Conservation (phyloP, 352 stramenopile species). For the Blastocystis hominis region DNA sequence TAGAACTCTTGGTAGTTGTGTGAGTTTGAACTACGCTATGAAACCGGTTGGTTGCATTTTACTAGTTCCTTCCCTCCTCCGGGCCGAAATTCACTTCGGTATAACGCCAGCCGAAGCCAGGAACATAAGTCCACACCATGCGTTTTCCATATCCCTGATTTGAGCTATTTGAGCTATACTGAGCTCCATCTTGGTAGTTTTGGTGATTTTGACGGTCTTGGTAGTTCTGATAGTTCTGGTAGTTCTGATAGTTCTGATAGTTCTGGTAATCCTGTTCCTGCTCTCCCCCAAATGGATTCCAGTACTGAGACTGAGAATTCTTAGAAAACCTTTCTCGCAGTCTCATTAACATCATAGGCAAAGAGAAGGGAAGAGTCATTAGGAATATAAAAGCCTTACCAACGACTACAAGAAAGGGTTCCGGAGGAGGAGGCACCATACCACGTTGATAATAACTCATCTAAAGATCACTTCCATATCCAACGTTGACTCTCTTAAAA, state of each 20-base stretch:
- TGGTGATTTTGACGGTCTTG: neutral
- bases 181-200: neutral
- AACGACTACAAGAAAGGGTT: neutral
- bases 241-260: neutral
- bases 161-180: neutral
- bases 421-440: constrained; percentile 11
- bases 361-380: constrained; percentile 16
- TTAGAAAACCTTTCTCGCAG: neutral
- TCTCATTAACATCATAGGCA: constrained; percentile 12
- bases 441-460: constrained; percentile 27
- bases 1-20: constrained; percentile 36
- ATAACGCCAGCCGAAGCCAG: constrained; percentile 24
- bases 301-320: no score
- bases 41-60: neutral
- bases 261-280: neutral
- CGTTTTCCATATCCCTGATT: constrained; percentile 9
- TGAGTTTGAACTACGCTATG: neutral
- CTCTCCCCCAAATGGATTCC: no score
- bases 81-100: constrained; percentile 3
- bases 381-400: constrained; percentile 27
- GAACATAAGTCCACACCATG: constrained; percentile 38
- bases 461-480: neutral
- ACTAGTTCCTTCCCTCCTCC: neutral
- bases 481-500: neutral
- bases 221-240: neutral